These are phyloP conservation scores for Eimeria brunetti DNA, from an alignment of 169 alveolate genomes.

Conservation along the genomic window DNA sequence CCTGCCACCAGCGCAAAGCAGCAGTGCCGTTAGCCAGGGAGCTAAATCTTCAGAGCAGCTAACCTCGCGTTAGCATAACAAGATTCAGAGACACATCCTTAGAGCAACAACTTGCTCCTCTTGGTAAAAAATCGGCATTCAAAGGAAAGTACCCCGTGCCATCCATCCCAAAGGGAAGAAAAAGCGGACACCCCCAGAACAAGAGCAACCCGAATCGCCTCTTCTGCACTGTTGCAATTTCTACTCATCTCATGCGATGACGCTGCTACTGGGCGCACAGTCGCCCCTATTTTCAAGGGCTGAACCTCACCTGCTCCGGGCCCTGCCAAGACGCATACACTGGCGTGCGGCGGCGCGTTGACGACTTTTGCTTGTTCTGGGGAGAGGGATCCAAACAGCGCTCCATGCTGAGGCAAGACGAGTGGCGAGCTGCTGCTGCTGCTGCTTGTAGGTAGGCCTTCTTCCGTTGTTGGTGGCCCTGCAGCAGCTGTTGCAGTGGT, in stretches of 20 bases:
- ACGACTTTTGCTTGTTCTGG: constrained; percentile 87
- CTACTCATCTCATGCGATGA: neutral
- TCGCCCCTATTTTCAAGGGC: neutral
- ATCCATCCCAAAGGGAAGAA: neutral
- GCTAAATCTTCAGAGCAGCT: neutral
- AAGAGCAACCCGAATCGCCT: neutral
- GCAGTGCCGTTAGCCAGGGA: neutral
- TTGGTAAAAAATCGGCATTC: neutral
- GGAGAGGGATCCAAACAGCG: constrained; percentile 85
- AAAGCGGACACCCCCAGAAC: neutral
- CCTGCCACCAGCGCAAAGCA: constrained; percentile 37
- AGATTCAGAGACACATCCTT: neutral
- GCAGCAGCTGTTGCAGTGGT: neutral
- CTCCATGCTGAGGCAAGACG: constrained; percentile 74
- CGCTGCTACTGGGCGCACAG: neutral
- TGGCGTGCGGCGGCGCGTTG: constrained; percentile 79
- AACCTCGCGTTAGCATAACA: neutral
- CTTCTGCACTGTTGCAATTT: neutral
- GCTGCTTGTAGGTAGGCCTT: neutral
- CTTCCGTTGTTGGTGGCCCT: neutral
- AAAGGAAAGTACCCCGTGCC: neutral
- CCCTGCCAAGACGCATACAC: constrained; percentile 88
- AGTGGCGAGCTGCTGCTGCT: neutral
- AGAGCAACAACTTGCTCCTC: neutral
- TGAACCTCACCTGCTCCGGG: constrained; percentile 89